Percentiles rank a stretch among this genome's conserved stretches.
phyloP scores from a whole-genome alignment of 495 filamentous ascomycete genomes.

The Mytilinidion resinicola region DNA sequence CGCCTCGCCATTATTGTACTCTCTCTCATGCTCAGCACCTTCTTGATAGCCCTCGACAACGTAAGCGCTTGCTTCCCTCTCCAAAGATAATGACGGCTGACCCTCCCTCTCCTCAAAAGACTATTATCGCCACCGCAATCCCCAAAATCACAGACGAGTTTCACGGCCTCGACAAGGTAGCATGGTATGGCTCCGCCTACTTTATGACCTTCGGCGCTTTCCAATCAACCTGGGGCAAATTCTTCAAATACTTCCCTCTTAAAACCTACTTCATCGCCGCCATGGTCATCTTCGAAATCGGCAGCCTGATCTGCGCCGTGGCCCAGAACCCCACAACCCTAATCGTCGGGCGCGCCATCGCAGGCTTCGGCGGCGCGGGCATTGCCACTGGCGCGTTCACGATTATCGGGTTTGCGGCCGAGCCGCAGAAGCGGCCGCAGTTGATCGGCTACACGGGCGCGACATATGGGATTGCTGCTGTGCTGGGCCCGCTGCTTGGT shows the following conservation, averaged over 20 bases:
- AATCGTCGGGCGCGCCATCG: conserved; percentile 26
- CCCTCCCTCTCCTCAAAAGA: not conserved
- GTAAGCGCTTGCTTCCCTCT: not conserved
- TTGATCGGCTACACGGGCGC: conserved; percentile 40
- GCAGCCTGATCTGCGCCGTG: conserved; percentile 23
- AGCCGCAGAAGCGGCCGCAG: conserved; percentile 33
- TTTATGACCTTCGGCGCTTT: conserved; percentile 28
- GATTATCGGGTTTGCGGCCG: conserved; percentile 29
- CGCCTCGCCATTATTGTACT: conserved; percentile 34
- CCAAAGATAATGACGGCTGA: not conserved
- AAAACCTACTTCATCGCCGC: conserved; percentile 24
- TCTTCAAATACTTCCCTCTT: conserved; percentile 28
- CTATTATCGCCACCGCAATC: conserved; percentile 32
- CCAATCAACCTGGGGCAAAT: conserved; percentile 29
- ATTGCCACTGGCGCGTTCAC: conserved; percentile 25
- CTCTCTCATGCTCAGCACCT: conserved; percentile 21
- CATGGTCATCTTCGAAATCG: conserved; percentile 29
- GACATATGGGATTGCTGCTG: conserved; percentile 36
- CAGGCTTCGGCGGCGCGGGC: conserved; percentile 28
- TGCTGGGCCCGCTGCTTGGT: conserved; percentile 45
- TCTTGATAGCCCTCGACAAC: conserved; percentile 2
- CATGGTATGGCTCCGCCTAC: conserved; percentile 33
- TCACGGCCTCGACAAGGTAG: conserved; percentile 28
- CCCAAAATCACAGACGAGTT: conserved; percentile 29
- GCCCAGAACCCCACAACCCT: conserved; percentile 20